phyloP scores from a whole-genome alignment of 148 eudicot genomes.

The Chenopodium berlandieri region DNA sequence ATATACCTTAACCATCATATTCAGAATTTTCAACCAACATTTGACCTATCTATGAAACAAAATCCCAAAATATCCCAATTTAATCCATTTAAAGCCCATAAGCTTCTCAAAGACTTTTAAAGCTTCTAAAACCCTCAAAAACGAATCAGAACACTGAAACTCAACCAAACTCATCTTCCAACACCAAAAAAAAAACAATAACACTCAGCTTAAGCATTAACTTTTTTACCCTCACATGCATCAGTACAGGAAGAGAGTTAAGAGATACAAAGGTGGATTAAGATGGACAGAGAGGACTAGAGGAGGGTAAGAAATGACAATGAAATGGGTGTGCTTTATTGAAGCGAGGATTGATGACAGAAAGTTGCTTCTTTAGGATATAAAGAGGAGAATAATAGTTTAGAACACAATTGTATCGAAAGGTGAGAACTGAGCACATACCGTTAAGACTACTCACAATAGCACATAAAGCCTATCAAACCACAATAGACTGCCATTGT shows the following conservation, averaged over 20 bases:
- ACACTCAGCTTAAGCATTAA: background rate
- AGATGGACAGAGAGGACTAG: background rate
- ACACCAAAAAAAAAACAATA: background rate
- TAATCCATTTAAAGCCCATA: background rate
- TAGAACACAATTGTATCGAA: background rate
- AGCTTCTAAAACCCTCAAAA: too few relatives aligned
- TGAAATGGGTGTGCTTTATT: background rate
- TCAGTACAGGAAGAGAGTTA: background rate
- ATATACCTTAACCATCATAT: background rate
- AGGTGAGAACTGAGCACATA: background rate
- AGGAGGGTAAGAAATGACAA: background rate
- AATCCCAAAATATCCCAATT: background rate
- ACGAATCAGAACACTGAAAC: background rate
- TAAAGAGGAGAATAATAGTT: background rate
- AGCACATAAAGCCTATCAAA: background rate
- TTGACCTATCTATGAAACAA: background rate
- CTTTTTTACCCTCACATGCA: background rate
- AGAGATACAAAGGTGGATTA: background rate
- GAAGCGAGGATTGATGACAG: background rate
- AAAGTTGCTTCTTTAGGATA: background rate
- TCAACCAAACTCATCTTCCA: background rate
- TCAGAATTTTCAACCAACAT: background rate
- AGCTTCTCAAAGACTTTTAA: background rate
- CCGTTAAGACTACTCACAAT: too few relatives aligned
- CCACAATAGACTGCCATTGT: background rate